A percentile compares a stretch with the other conserved stretches of the same genome.
These are phyloP conservation scores for Dorcoceras hygrometricum DNA, from an alignment of 257 asterid genomes.

Conservation along the genomic window DNA sequence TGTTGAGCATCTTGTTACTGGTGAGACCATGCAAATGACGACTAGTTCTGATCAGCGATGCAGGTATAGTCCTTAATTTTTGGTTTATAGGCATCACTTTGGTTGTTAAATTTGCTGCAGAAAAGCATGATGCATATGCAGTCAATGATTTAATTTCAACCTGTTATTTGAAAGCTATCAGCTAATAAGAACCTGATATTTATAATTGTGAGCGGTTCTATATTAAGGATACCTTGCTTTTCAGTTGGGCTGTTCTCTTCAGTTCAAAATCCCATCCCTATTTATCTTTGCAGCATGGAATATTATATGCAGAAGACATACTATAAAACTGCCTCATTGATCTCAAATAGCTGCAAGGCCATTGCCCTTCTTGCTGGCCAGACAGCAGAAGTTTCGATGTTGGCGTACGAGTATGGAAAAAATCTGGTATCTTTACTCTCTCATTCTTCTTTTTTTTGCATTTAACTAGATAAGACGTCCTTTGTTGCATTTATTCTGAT, in stretches of 20 bases:
- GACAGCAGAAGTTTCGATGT: constrained; percentile 71
- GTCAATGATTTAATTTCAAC: neutral
- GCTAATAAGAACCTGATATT: neutral
- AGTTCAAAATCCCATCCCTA: constrained; percentile 7
- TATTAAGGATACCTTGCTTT: neutral
- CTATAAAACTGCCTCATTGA: constrained; percentile 91
- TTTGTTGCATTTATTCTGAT: constrained; percentile 1
- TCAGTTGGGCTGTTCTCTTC: constrained; percentile 2
- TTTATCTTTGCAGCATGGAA: constrained; percentile 77
- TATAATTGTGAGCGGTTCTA: neutral
- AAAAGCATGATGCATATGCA: neutral
- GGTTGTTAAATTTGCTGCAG: neutral
- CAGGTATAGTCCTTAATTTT: constrained; percentile 49
- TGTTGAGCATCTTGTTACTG: constrained; percentile 94
- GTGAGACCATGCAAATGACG: constrained; percentile 98
- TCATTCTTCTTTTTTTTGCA: neutral
- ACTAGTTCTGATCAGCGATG: constrained; percentile 81
- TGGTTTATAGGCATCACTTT: neutral
- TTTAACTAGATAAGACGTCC: neutral
- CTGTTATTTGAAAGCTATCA: constrained; percentile 1
- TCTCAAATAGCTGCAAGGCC: constrained; percentile 94
- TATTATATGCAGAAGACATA: constrained; percentile 96
- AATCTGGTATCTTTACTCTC: constrained; percentile 59
- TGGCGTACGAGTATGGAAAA: constrained; percentile 94
- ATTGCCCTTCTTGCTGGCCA: constrained; percentile 94